phyloP scores from a whole-genome alignment of 371 early-diverging fungal species.

The Mortierella sp. region DNA sequence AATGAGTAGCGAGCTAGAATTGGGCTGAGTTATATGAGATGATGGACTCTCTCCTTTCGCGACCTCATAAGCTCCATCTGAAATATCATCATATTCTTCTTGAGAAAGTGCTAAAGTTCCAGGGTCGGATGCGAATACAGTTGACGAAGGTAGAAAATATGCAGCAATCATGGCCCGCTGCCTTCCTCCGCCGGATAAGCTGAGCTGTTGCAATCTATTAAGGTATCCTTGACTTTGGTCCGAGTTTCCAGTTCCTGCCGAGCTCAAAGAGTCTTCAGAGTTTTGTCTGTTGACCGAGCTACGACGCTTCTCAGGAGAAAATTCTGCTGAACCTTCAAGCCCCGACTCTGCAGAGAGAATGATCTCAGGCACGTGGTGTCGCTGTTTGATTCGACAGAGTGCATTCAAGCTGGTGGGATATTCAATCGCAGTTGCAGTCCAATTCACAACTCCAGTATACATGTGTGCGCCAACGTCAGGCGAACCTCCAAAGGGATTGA shows the following conservation, averaged over 20 bases:
- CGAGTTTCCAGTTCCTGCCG: constrained; percentile 32
- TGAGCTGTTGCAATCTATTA: constrained; percentile 23
- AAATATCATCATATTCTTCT: constrained; percentile 24
- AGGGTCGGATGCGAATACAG: constrained; percentile 52
- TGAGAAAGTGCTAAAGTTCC: constrained; percentile 24
- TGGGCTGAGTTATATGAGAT: constrained; percentile 22
- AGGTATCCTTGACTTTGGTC: constrained; percentile 35
- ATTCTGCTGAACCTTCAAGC: constrained; percentile 6
- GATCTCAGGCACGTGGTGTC: constrained; percentile 50
- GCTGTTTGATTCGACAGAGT: constrained; percentile 69
- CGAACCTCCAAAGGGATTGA: constrained; percentile 79
- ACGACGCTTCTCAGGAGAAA: constrained; percentile 25
- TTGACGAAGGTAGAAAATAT: constrained; percentile 47
- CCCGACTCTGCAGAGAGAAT: constrained; percentile 27
- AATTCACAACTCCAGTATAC: constrained; percentile 54
- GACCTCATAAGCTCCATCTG: constrained; percentile 28
- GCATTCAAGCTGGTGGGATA: constrained; percentile 56
- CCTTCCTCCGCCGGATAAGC: constrained; percentile 13
- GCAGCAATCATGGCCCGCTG: constrained; percentile 48
- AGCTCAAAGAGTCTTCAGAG: constrained; percentile 48
- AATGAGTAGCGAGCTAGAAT: constrained; percentile 41
- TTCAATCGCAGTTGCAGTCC: constrained; percentile 55
- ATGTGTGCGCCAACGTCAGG: constrained; percentile 75
- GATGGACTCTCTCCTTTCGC: constrained; percentile 14
- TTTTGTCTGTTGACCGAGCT: constrained; percentile 29